phyloP scores from a whole-genome alignment of 2,329 filamentous ascomycete genomes.

The Diaporthe caulivora region DNA sequence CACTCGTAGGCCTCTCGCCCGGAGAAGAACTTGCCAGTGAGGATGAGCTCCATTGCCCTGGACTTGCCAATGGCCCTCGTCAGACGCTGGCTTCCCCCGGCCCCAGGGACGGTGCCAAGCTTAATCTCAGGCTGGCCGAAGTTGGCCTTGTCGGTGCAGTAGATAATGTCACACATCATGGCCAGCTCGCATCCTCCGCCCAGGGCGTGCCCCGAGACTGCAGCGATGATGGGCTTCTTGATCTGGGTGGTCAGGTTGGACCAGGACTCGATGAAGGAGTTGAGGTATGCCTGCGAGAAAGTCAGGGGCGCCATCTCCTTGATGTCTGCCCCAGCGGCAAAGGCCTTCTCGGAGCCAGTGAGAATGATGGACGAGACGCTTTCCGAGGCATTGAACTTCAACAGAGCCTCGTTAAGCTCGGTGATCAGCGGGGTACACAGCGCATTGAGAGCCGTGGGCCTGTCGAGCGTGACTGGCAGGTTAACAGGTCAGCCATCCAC shows the following conservation, averaged over 20 bases:
- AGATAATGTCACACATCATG: slow-evolving; percentile 97
- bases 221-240: slow-evolving; percentile 94
- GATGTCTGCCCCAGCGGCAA: slow-evolving; percentile 96
- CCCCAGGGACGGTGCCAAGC: slow-evolving; percentile 91
- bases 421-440: slow-evolving; percentile 90
- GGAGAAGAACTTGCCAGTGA: slow-evolving; percentile 86
- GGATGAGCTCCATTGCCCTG: slow-evolving; percentile 90
- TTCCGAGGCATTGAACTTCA: slow-evolving; percentile 76
- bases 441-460: slow-evolving; percentile 95
- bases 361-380: slow-evolving; percentile 83
- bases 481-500: slow-evolving; percentile 14
- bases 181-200: slow-evolving; percentile 97
- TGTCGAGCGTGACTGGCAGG: slow-evolving; percentile 84
- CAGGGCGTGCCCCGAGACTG: slow-evolving; percentile 93
- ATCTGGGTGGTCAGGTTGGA: slow-evolving; percentile 84
- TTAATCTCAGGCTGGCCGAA: slow-evolving; percentile 99
- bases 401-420: slow-evolving; percentile 87
- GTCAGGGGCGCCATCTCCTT: slow-evolving; percentile 97
- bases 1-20: slow-evolving; percentile 89
- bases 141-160: slow-evolving; percentile 86
- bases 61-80: slow-evolving; percentile 87
- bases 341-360: slow-evolving; percentile 90
- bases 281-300: slow-evolving; percentile 88
- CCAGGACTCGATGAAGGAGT: slow-evolving; percentile 96
- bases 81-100: slow-evolving; percentile 89